Percentiles rank a stretch among this genome's conserved stretches.
Conservation (phyloP, 108 stramenopile species). For the Poteriospumella lacustris region DNA sequence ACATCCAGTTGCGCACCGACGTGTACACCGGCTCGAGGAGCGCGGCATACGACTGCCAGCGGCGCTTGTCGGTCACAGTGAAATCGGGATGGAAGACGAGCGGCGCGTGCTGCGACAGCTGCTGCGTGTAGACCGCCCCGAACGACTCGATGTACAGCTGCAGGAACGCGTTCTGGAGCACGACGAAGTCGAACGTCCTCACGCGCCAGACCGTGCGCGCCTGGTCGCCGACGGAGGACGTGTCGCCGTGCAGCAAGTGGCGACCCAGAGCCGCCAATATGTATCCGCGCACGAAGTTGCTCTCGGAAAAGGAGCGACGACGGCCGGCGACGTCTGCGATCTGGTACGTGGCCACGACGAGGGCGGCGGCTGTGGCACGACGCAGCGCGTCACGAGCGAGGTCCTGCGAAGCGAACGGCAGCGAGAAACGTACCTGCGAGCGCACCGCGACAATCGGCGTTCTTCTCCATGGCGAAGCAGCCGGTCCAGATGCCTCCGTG, state of each 20-base stretch:
- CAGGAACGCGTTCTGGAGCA: neutral
- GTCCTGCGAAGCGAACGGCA: no score
- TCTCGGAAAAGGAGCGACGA: neutral
- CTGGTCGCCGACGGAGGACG: neutral
- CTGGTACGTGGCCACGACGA: neutral
- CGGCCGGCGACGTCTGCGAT: neutral
- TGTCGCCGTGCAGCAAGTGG: neutral
- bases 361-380: neutral
- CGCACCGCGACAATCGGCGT: neutral
- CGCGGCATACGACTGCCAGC: neutral
- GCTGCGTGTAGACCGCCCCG: neutral
- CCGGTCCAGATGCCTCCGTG: slow-evolving; percentile 10
- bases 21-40: neutral
- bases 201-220: neutral
- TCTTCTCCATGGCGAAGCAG: neutral
- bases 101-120: neutral
- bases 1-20: slow-evolving; percentile 15
- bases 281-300: neutral
- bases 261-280: slow-evolving; percentile 12
- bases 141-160: slow-evolving; percentile 4
- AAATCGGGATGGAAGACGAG: neutral
- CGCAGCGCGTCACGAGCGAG: no score
- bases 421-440: no score
- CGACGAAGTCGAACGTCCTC: neutral
- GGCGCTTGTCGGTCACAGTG: neutral